phyloP scores from a whole-genome alignment of 345 rosid species.

The Linum trigynum region DNA sequence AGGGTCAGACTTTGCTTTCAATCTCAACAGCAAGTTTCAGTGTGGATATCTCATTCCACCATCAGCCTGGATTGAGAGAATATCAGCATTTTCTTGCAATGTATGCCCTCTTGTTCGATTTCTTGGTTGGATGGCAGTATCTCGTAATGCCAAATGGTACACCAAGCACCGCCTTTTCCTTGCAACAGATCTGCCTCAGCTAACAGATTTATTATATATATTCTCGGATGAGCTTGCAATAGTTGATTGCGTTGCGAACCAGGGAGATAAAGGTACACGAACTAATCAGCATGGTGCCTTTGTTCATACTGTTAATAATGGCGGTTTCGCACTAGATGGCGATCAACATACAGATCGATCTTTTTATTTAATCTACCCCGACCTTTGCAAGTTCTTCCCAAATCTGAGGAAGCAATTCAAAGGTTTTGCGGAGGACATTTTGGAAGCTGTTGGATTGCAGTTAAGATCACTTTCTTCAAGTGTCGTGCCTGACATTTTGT shows the following conservation, averaged over 20 bases:
- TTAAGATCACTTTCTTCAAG: slow-evolving; percentile 50
- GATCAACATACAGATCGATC: slow-evolving; percentile 28
- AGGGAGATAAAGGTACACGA: slow-evolving; percentile 25
- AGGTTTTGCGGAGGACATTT: slow-evolving; percentile 56
- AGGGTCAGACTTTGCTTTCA: slow-evolving; percentile 34
- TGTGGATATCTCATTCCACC: slow-evolving; percentile 54
- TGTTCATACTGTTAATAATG: slow-evolving; percentile 4
- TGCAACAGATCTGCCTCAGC: slow-evolving; percentile 53
- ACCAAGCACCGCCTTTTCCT: slow-evolving; percentile 44
- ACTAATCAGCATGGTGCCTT: slow-evolving; percentile 19
- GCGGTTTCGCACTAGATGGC: slow-evolving; percentile 21
- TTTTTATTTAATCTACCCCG: slow-evolving; percentile 54
- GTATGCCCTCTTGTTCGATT: slow-evolving; percentile 58
- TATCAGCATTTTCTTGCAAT: slow-evolving; percentile 49
- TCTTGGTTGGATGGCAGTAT: slow-evolving; percentile 89
- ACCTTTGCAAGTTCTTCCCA: slow-evolving; percentile 56
- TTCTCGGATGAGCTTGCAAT: slow-evolving; percentile 65
- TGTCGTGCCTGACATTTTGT: slow-evolving; percentile 56
- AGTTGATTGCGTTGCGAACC: slow-evolving; percentile 31
- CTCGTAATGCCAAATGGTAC: slow-evolving; percentile 53
- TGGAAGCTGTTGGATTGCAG: slow-evolving; percentile 78
- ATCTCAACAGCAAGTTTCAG: slow-evolving; percentile 28
- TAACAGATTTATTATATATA: slow-evolving; percentile 49
- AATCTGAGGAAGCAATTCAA: slow-evolving; percentile 57
- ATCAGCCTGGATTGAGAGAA: slow-evolving; percentile 57